phyloP scores from a whole-genome alignment of 2,329 filamentous ascomycete species.

The Aspergillus tubingensis region DNA sequence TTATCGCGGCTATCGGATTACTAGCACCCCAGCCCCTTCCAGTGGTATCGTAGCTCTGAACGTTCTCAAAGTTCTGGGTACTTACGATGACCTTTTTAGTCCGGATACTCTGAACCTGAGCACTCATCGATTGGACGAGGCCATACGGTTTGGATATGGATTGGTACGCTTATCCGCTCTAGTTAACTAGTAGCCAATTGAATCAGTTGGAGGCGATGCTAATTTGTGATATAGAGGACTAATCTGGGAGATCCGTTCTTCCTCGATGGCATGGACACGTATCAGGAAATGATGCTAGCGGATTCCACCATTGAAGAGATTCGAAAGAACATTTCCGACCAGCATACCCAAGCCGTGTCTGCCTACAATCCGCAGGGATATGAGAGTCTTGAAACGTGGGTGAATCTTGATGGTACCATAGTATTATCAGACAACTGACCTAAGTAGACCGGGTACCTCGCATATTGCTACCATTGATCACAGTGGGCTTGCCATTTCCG shows the following conservation, averaged over 20 bases:
- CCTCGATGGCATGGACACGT: conserved; percentile 62
- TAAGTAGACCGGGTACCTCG: conserved; percentile 51
- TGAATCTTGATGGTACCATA: not conserved
- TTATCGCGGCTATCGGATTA: conserved; percentile 71
- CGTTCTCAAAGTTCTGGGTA: conserved; percentile 79
- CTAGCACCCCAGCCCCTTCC: conserved; percentile 67
- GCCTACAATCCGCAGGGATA: conserved; percentile 71
- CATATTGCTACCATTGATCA: conserved; percentile 66
- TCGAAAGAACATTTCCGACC: conserved; percentile 69
- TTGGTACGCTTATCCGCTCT: conserved; percentile 34
- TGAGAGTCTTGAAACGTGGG: conserved; percentile 64
- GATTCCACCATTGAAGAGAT: conserved; percentile 60
- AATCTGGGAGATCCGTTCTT: conserved; percentile 81
- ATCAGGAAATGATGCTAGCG: conserved; percentile 70
- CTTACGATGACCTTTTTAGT: conserved; percentile 66
- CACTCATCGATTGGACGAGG: conserved; percentile 81
- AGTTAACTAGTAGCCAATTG: not conserved
- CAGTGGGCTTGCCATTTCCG: conserved; percentile 72
- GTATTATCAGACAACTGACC: not conserved
- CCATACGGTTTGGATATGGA: conserved; percentile 86
- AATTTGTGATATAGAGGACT: conserved; percentile 56
- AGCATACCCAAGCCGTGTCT: conserved; percentile 68
- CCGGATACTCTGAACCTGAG: conserved; percentile 64
- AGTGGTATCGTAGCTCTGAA: conserved; percentile 75
- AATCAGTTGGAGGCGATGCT: conserved; percentile 2